Base-by-base conservation (phyloP, 768 basidiomycete genomes). In the Tylopilus subfusipes region DNA sequence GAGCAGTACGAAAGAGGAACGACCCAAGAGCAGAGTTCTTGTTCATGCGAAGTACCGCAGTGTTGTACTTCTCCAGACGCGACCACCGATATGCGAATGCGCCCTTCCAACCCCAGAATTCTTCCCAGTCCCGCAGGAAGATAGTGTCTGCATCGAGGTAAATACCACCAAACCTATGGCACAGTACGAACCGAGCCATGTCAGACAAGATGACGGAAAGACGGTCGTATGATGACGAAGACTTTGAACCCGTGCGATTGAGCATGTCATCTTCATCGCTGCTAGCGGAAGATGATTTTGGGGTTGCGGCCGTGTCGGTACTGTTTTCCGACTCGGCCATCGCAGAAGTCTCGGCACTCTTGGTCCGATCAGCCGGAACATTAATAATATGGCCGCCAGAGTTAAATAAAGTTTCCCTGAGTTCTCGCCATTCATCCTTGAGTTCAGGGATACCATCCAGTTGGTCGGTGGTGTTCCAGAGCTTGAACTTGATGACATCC, bases 401-500 rank as follows among this genome's bases (percentile, higher is more conserved):
- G 68, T 94, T 95, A 78, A 98, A 97, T 9, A 97, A 74, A 36
- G 85, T 84, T 49, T 82, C 82, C 42, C 65, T 73, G 64, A 88
- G 80, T 19, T 77, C 77, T 50, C 96, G 78, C 96, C 96, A 99
- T 67, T 95, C 91, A 47, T 91, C 82, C 63, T 84, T 85, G 42
- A 98, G 75, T 70, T 99, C 96, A 0, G 90, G 86, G 3, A 96
- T 77, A 33, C 89, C 89, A 63, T 98, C 96, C 45, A 98, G 76
- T 64, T 98, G 95, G 62, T 96, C 95, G 1, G 95, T 98, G 30
- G 96, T 98, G 68, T 98, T 98, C 96, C 96, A 99, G 60, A 98
- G 78, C 68, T 89, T 93, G 78, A 99, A 99, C 68, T 90, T 85
- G 68, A 99, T 88, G 40, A 93, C 82, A 56, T 93, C 90, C 64